Evolutionary conservation across 129 eudicot genomes (phyloP).

Genomic region (Gnaphalium uliginosum): DNA sequence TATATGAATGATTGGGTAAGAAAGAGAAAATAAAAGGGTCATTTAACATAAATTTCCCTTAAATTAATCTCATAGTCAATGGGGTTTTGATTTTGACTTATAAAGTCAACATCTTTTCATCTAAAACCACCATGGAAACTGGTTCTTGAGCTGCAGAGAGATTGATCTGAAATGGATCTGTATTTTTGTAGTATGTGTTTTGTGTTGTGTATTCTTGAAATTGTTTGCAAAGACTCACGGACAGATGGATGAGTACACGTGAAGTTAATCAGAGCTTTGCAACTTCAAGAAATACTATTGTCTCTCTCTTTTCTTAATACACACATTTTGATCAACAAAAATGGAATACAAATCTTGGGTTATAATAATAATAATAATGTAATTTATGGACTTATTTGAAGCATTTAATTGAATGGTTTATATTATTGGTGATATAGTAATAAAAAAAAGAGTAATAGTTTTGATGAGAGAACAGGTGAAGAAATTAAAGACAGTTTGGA

Average conservation of each 20-base stretch:
- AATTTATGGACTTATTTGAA: conserved; percentile 6
- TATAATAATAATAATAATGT: neutral
- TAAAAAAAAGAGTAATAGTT: conserved; percentile 9
- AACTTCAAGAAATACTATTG: conserved; percentile 32
- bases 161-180: conserved; percentile 18
- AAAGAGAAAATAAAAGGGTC: conserved; percentile 17
- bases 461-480: conserved; percentile 31
- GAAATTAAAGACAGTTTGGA: conserved; percentile 28
- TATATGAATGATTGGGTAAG: conserved; percentile 36
- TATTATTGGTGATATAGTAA: neutral
- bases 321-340: conserved; percentile 22
- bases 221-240: conserved; percentile 32
- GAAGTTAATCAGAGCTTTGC: conserved; percentile 46
- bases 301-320: conserved; percentile 9
- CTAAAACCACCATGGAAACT: conserved; percentile 28
- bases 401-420: conserved; percentile 23
- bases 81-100: conserved; percentile 27
- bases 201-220: conserved; percentile 19
- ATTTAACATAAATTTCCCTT: conserved; percentile 13
- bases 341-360: conserved; percentile 24
- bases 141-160: conserved; percentile 20
- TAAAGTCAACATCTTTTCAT: conserved; percentile 28
- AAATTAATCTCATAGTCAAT: conserved; percentile 26
- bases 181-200: neutral
- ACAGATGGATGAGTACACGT: conserved; percentile 38